Evolutionary conservation across 1,139 yeast genomes (phyloP), one percentile per base, ranked within the genome.

Genomic region (Saccharomyces pastorianus): DNA sequence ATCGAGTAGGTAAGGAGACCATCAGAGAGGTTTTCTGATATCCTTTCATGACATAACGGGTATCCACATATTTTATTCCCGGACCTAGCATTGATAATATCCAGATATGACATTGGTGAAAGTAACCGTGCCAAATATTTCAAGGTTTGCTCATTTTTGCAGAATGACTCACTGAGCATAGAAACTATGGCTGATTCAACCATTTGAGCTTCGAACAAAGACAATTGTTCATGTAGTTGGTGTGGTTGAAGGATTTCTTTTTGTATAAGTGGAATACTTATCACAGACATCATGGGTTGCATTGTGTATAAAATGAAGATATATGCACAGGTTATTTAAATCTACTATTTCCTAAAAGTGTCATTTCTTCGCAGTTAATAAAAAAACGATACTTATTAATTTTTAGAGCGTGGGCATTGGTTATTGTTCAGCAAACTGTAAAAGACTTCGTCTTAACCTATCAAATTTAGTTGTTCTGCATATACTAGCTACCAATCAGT

Each of bases 1-100:
- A 42, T 20, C n/a, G 34, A 25, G 3, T 27, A 20, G 2, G 27
- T 28, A 11, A 7, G 8, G 4, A 34, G 8, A 14, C 23, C 26
- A 14, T 47, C n/a, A 14, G 8, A 17, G 2, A 34, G 23, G 1
- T 42, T 28, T 11, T 32, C 50, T 9, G 47, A 13, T 17, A 14
- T 25, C 13, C 46, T 48, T 3, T 46, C 27, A 29, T 41, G 38
- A 46, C 61, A 59, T 8, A 57, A 25, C 27, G 62, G 60, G 46
- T 59, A 58, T 2, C 58, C 61, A 51, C 62, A 58, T 20, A 53
- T 42, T 14, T 42, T 25, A 14, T 56, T 48, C 5, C 32, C 25
- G 13, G 52, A 48, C 31, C 61, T 53, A 1, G 27, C 38, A 14
- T 47, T 27, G 4, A 57, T 47, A 6, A 59, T 38, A 26, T 26